A percentile compares a stretch with the other conserved stretches of the same genome.
These are phyloP conservation scores for Dipodascopsis uninucleata DNA, from an alignment of 805 yeast species.

Conservation along the genomic window DNA sequence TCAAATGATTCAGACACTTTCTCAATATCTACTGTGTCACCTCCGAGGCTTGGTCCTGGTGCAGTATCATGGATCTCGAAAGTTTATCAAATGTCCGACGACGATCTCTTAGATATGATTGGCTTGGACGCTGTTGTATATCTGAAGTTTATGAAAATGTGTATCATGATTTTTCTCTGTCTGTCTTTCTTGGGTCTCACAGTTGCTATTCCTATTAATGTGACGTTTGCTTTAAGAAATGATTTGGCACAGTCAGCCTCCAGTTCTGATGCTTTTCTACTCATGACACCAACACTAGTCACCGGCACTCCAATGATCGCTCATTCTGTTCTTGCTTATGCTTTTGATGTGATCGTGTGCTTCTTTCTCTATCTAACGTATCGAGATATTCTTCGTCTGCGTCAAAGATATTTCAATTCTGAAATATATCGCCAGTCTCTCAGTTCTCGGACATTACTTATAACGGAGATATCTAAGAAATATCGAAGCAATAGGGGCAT, in stretches of 20 bases:
- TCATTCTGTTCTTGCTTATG: conserved; percentile 38
- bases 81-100: conserved; percentile 28
- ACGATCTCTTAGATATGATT: conserved; percentile 29
- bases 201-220: conserved; percentile 39
- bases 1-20: conserved; percentile 1
- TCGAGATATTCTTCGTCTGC: conserved; percentile 30
- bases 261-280: conserved; percentile 35
- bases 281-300: conserved; percentile 39
- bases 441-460: conserved; percentile 35
- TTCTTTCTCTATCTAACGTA: conserved; percentile 33
- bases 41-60: conserved; percentile 24
- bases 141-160: conserved; percentile 35
- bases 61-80: conserved; percentile 31
- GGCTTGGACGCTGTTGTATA: conserved; percentile 40
- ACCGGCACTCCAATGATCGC: conserved; percentile 34
- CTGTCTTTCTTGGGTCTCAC: conserved; percentile 36
- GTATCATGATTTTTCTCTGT: conserved; percentile 33
- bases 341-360: conserved; percentile 31
- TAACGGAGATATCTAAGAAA: conserved; percentile 34
- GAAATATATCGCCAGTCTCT: conserved; percentile 30
- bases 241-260: conserved; percentile 24
- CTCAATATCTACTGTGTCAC: conserved; percentile 19
- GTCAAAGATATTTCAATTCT: conserved; percentile 29
- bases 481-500: conserved; percentile 33
- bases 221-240: conserved; percentile 32